Percentiles rank a stretch among this genome's conserved stretches.
phyloP scores from a whole-genome alignment of 2,329 filamentous ascomycete genomes.

The Dendrostoma leiphaemia region DNA sequence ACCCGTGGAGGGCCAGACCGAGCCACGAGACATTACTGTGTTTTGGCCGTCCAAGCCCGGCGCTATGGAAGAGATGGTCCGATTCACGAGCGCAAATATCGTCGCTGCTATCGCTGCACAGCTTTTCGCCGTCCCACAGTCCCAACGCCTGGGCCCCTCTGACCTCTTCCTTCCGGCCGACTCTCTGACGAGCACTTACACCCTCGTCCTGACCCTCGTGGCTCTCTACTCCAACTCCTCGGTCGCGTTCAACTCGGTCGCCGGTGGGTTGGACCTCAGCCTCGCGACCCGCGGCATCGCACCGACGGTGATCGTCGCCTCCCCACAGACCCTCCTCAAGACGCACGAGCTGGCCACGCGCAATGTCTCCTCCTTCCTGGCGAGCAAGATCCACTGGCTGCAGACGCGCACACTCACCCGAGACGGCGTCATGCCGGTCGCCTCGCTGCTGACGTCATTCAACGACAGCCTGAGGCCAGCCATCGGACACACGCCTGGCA shows the following conservation, averaged over 20 bases:
- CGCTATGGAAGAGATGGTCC: conserved; percentile 66
- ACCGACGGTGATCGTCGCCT: conserved; percentile 80
- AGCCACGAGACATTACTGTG: conserved; percentile 57
- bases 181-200: conserved; percentile 74
- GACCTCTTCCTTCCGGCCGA: conserved; percentile 87
- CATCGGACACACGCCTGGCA: conserved; percentile 63
- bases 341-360: conserved; percentile 62
- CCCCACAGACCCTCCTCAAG: conserved; percentile 68
- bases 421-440: conserved; percentile 70
- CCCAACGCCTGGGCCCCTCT: conserved; percentile 68
- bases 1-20: conserved; percentile 51
- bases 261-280: conserved; percentile 69
- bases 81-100: conserved; percentile 82
- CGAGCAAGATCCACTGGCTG: conserved; percentile 67
- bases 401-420: conserved; percentile 68
- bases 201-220: conserved; percentile 74
- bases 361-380: conserved; percentile 60
- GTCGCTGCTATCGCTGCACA: conserved; percentile 81
- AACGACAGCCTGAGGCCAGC: conserved; percentile 58
- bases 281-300: conserved; percentile 72
- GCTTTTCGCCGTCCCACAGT: conserved; percentile 70
- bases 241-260: conserved; percentile 84
- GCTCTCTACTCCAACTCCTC: conserved; percentile 84
- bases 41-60: conserved; percentile 62
- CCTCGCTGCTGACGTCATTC: conserved; percentile 60